These are phyloP conservation scores for Marsdenia floribunda DNA, from an alignment of 257 asterid genomes.

Conservation along the genomic window DNA sequence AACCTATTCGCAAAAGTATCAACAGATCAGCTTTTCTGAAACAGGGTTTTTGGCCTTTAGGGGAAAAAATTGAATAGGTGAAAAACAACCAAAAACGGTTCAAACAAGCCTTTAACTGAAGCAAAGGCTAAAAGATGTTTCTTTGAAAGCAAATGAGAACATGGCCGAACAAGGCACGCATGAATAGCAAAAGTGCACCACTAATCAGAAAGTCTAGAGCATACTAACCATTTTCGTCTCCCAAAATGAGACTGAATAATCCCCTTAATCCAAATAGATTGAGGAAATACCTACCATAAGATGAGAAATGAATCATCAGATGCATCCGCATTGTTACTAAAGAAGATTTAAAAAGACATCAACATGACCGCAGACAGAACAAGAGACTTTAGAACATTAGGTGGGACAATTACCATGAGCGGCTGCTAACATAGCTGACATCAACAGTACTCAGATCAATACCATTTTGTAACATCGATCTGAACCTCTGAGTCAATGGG, in stretches of 20 bases:
- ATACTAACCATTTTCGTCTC: constrained; percentile 86
- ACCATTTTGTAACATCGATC: constrained; percentile 91
- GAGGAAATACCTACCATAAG: constrained; percentile 71
- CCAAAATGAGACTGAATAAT: constrained; percentile 84
- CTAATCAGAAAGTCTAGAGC: neutral
- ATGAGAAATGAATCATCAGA: constrained; percentile 15
- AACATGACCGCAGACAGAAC: neutral
- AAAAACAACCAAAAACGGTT: too few species aligned
- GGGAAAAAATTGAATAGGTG: too few species aligned
- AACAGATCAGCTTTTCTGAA: too few species aligned
- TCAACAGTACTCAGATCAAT: constrained; percentile 92
- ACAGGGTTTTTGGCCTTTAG: too few species aligned
- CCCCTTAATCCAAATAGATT: constrained; percentile 91
- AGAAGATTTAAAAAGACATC: constrained; percentile 3
- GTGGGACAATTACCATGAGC: constrained; percentile 62
- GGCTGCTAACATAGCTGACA: constrained; percentile 96
- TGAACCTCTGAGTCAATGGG: constrained; percentile 92
- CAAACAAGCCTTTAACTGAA: too few species aligned
- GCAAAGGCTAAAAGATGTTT: too few species aligned
- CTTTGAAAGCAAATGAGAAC: too few species aligned
- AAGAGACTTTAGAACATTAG: constrained; percentile 10
- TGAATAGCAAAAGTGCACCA: neutral
- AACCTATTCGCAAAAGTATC: too few species aligned
- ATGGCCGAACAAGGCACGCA: too few species aligned
- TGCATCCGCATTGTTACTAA: constrained; percentile 11